Conservation (phyloP, 1,284 basidiomycete species). For the Lignosus rhinocerotis region DNA sequence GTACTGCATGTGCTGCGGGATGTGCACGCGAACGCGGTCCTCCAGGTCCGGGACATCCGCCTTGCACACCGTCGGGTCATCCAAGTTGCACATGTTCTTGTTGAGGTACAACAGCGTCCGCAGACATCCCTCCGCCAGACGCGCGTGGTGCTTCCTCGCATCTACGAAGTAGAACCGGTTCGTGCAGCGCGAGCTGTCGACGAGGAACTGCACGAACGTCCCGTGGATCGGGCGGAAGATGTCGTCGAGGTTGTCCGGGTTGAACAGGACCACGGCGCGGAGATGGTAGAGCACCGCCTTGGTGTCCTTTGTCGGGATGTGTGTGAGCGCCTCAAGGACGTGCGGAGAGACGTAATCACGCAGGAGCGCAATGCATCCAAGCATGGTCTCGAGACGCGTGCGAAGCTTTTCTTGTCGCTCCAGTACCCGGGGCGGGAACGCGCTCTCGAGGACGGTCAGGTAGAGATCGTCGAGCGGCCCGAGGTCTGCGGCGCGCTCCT, state of each 20-base stretch:
- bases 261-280: conserved; percentile 3
- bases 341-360: conserved; percentile 9
- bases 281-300: conserved; percentile 8
- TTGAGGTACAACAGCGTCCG: background rate
- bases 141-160: background rate
- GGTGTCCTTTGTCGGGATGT: background rate
- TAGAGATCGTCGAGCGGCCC: conserved; percentile 14
- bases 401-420: background rate
- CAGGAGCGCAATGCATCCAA: conserved; percentile 12
- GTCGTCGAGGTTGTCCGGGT: background rate
- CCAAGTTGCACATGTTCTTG: conserved; percentile 1
- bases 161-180: conserved; percentile 12
- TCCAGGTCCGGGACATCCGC: background rate
- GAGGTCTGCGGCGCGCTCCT: background rate
- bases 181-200: conserved; percentile 5
- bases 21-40: background rate
- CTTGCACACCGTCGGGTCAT: background rate
- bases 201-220: conserved; percentile 15
- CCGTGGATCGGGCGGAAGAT: conserved; percentile 7
- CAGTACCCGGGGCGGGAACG: conserved; percentile 1
- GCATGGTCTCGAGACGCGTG: background rate
- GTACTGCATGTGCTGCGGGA: conserved; percentile 5
- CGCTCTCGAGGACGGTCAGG: conserved; percentile 8
- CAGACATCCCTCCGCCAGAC: conserved; percentile 10
- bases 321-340: conserved; percentile 1